phyloP scores from a whole-genome alignment of 1,139 yeast species.

The Saccharomyces hybrid region DNA sequence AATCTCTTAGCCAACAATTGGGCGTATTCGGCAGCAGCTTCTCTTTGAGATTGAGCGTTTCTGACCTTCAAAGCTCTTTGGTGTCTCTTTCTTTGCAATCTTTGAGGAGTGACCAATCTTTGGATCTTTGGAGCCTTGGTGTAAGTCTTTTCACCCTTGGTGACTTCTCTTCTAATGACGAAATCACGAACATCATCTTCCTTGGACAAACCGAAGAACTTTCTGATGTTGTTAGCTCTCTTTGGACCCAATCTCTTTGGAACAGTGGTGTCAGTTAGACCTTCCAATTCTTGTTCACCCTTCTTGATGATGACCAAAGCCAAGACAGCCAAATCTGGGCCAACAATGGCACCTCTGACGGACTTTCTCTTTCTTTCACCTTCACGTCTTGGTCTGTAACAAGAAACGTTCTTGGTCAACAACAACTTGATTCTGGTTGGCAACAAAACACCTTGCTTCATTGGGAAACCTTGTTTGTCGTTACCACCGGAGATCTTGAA shows the following conservation, averaged over 20 bases:
- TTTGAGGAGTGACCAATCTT: constrained; percentile 98
- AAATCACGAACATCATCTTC: constrained; percentile 92
- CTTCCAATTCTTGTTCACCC: constrained; percentile 93
- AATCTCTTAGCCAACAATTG: constrained; percentile 97
- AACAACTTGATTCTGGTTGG: constrained; percentile 98
- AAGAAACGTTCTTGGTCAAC: constrained; percentile 89
- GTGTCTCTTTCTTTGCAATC: constrained; percentile 98
- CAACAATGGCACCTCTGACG: constrained; percentile 98
- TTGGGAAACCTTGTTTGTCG: constrained; percentile 99
- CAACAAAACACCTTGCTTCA: constrained; percentile 99
- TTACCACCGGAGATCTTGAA: constrained; percentile 99
- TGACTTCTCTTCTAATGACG: constrained; percentile 96
- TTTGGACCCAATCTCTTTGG: constrained; percentile 99
- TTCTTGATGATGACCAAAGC: constrained; percentile 91
- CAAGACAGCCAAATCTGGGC: constrained; percentile 92
- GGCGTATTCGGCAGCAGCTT: constrained; percentile 99
- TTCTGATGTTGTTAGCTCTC: constrained; percentile 99
- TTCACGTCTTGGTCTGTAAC: constrained; percentile 99
- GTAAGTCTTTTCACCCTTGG: constrained; percentile 97
- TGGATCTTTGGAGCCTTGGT: constrained; percentile 99
- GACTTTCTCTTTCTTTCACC: constrained; percentile 99
- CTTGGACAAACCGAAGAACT: constrained; percentile 96
- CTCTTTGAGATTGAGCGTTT: constrained; percentile 98
- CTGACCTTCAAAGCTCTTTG: constrained; percentile 87
- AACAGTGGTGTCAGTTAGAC: constrained; percentile 87